Conservation (phyloP, 352 stramenopile species). For the Phytophthora sp. region DNA sequence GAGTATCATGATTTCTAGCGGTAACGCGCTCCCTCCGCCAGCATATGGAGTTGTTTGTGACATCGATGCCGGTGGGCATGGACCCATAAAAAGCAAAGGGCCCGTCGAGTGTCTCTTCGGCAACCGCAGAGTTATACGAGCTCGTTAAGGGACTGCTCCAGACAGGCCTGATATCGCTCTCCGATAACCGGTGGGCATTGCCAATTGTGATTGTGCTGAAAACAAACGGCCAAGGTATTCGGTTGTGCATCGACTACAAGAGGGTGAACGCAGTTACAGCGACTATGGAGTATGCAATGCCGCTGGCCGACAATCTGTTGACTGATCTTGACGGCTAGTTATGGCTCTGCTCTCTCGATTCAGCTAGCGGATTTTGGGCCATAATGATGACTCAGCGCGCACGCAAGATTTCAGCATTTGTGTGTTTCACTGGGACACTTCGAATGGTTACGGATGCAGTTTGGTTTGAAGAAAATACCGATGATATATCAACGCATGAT, state of each 20-base stretch:
- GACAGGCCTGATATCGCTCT: background rate
- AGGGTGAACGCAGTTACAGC: background rate
- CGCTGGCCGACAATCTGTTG: background rate
- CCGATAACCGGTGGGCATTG: background rate
- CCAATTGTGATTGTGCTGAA: constrained; percentile 1
- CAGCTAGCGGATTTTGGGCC: background rate
- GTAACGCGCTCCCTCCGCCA: background rate
- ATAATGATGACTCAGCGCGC: background rate
- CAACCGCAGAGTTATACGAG: background rate
- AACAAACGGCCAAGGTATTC: background rate
- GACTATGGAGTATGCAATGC: background rate
- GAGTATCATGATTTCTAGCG: constrained; percentile 8
- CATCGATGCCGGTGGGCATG: constrained; percentile 1
- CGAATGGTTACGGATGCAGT: background rate
- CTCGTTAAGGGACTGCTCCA: background rate
- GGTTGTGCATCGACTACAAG: background rate
- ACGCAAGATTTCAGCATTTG: background rate
- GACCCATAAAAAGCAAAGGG: no score
- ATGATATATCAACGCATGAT: background rate
- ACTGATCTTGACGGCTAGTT: background rate
- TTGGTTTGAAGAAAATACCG: background rate
- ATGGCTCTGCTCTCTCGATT: no score
- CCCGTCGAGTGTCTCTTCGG: background rate
- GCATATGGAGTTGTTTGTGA: constrained; percentile 4
- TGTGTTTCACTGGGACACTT: background rate